Evolutionary conservation across 805 yeast genomes (phyloP), one percentile per base, ranked within the genome.

Genomic region (Kluyveromyces aestuarii): DNA sequence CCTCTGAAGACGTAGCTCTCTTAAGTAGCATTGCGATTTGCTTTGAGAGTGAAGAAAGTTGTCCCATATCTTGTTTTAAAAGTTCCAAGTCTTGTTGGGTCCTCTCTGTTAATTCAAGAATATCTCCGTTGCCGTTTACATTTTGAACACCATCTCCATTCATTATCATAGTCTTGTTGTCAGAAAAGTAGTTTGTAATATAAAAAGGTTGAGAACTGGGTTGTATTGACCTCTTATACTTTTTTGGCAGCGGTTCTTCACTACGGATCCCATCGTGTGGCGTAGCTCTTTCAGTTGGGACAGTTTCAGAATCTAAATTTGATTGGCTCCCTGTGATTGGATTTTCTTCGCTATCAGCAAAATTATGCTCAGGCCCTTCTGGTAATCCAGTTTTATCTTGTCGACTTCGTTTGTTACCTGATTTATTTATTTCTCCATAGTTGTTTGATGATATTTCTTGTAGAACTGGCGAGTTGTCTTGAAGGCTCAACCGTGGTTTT

Each of bases 1-100:
- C 47, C 25, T 51, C 51, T 19, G 44, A 47, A 17, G 45, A 5
- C 2, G 45, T 43, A 35, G 36, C 45, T n/a, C 39, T n/a, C 16
- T 36, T 43, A 8, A 43, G 36, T 21, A 33, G 25, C 13, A 14
- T n/a, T 17, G 45, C 45, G 16, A 43, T 43, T 21, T 43, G 45
- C 18, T 35, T 43, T 9, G 45, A 43, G n/a, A 43, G 39, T 2
- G 38, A 10, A 14, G 45, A 43, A 4, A 43, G 39, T 21, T 43
- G 39, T 19, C 39, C 45, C 11, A 43, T 27, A 36, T 43, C 45
- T 18, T 43, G 30, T 43, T 43, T 43, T 19, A 43, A 33, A 11
- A 9, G 10, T 11, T 36, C 39, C 8, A 43, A 27, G 21, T 43
- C 39, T 11, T 13, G 17, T 21, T 43, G 45, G 18, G 19, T 38